phyloP scores from a whole-genome alignment of 2,329 filamentous ascomycete species.

The Xylariaceae sp. region DNA sequence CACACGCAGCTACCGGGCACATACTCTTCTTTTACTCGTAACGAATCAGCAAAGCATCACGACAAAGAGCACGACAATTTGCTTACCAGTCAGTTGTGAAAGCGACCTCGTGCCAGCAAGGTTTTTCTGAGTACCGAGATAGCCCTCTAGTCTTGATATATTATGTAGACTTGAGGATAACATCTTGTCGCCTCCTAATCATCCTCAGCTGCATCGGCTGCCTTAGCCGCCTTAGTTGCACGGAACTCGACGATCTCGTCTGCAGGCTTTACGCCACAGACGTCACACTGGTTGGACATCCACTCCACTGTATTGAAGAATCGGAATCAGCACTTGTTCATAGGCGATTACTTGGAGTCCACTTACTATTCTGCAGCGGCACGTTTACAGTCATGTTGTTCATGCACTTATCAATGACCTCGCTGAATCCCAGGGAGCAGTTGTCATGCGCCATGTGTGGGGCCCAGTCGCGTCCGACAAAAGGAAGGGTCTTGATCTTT shows the following conservation, averaged over 20 bases:
- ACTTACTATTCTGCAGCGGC: constrained; percentile 14
- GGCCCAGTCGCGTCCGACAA: constrained; percentile 18
- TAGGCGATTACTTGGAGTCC: neutral
- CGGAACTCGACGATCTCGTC: neutral
- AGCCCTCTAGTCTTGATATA: neutral
- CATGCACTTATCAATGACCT: constrained; percentile 11
- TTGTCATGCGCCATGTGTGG: constrained; percentile 21
- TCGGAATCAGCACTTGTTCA: neutral
- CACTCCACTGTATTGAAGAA: neutral
- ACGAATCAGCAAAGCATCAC: no score
- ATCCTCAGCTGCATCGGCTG: neutral
- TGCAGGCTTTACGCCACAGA: neutral
- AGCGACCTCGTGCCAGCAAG: neutral
- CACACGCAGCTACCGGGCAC: no score
- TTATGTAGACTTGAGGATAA: neutral
- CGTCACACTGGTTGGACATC: neutral
- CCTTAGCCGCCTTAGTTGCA: neutral
- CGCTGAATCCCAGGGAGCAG: constrained; percentile 21
- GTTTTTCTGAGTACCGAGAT: neutral
- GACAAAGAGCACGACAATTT: no score
- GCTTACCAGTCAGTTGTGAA: no score
- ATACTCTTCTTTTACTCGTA: no score
- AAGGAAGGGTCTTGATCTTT: constrained; percentile 16
- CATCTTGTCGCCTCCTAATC: neutral
- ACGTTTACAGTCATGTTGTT: constrained; percentile 17